A percentile compares a stretch with the other conserved stretches of the same genome.
Conservation (phyloP, 73 alveolate species). For the Symbiodinium pilosum region DNA sequence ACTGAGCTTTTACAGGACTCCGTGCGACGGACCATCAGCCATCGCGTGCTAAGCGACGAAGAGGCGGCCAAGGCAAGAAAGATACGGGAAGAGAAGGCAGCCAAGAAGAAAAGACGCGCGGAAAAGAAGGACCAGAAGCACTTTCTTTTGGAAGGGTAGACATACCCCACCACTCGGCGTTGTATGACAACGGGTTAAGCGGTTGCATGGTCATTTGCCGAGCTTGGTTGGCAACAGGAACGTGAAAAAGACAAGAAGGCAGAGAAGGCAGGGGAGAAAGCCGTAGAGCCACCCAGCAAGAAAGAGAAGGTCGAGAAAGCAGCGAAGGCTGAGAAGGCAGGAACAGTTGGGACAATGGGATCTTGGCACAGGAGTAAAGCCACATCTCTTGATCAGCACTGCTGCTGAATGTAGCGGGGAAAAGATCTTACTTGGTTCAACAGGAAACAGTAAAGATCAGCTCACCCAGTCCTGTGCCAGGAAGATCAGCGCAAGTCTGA, state of each 20-base stretch:
- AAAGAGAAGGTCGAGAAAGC: background rate
- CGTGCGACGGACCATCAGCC: slow-evolving; percentile 27
- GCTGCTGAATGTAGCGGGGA: too few species aligned
- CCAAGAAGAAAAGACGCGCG: background rate
- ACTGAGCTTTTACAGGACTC: background rate
- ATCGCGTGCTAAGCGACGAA: background rate
- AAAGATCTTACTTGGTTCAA: too few species aligned
- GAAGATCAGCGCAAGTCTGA: too few species aligned
- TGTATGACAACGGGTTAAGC: too few species aligned
- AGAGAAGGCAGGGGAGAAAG: background rate
- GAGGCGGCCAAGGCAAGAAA: slow-evolving; percentile 30
- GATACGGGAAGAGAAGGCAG: slow-evolving; percentile 31
- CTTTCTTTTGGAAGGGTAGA: too few species aligned
- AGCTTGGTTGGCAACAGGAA: background rate
- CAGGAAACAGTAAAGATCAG: too few species aligned
- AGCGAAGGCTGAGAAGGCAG: background rate
- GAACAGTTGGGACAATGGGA: too few species aligned
- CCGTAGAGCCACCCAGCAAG: background rate
- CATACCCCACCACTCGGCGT: too few species aligned
- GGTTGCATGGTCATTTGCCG: background rate
- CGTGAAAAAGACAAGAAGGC: background rate
- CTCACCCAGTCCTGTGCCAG: too few species aligned
- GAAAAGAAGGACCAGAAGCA: background rate
- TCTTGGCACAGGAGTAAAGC: too few species aligned
- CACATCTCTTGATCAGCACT: too few species aligned